Conservation (phyloP, 169 alveolate genomes). For the Plasmodium relictum region DNA sequence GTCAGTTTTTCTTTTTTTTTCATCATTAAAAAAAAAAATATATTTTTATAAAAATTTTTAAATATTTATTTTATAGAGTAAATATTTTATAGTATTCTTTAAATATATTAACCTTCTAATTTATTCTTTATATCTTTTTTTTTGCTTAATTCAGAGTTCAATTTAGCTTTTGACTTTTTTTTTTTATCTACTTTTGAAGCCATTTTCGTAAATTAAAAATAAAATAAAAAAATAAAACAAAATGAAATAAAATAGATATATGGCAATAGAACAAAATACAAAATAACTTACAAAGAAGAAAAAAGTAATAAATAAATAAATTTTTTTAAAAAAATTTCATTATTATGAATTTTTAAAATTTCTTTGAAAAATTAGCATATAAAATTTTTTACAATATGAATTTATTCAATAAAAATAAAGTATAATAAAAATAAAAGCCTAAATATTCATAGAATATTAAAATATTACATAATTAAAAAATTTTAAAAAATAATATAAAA, state of each 20-base stretch:
- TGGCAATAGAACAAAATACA: neutral
- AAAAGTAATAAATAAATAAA: too few relatives aligned
- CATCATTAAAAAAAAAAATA: slow-evolving; percentile 32
- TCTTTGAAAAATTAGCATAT: too few relatives aligned
- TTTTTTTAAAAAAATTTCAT: too few relatives aligned
- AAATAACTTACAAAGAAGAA: neutral
- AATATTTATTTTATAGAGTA: neutral
- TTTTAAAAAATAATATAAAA: too few relatives aligned
- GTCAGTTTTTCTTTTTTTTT: slow-evolving; percentile 31
- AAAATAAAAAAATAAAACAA: neutral
- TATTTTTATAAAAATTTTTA: slow-evolving; percentile 1
- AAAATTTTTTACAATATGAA: too few relatives aligned
- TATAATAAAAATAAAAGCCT: too few relatives aligned
- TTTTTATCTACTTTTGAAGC: slow-evolving; percentile 32
- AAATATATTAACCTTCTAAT: slow-evolving; percentile 19
- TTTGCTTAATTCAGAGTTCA: neutral
- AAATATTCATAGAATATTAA: too few relatives aligned
- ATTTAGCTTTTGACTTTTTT: slow-evolving; percentile 24
- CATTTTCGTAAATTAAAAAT: slow-evolving; percentile 17
- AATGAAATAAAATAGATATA: neutral
- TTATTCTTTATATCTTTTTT: neutral
- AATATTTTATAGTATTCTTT: neutral
- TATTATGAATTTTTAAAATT: too few relatives aligned
- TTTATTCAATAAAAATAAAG: too few relatives aligned
- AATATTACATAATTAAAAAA: too few relatives aligned